Conservation (phyloP, 108 stramenopile genomes). For the Skeletonema menzelii region DNA sequence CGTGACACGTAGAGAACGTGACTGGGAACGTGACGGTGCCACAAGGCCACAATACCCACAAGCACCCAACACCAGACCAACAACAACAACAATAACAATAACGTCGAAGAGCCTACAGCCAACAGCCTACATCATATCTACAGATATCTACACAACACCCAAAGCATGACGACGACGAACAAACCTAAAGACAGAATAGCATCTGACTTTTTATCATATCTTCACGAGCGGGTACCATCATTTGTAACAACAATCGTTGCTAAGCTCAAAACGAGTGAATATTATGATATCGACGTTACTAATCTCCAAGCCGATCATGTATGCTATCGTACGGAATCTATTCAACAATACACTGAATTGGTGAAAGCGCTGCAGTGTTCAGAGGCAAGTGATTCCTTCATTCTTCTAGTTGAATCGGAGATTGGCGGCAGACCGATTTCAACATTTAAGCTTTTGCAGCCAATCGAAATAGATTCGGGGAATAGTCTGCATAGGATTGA, state of each 20-base stretch:
- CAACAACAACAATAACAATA: too few species aligned
- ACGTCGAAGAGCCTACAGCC: too few species aligned
- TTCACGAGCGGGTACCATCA: slow-evolving; percentile 28
- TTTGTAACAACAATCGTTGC: slow-evolving; percentile 30
- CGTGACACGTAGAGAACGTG: too few species aligned
- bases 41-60: too few species aligned
- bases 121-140: too few species aligned
- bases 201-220: slow-evolving; percentile 15
- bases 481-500: slow-evolving; percentile 1
- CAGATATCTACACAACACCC: too few species aligned
- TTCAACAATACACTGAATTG: slow-evolving; percentile 31
- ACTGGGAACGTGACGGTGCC: too few species aligned
- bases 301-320: slow-evolving; percentile 51
- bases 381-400: neutral
- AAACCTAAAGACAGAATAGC: neutral
- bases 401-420: slow-evolving; percentile 47
- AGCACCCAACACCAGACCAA: too few species aligned
- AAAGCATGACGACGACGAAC: neutral
- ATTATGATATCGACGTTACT: slow-evolving; percentile 26
- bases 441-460: slow-evolving; percentile 33
- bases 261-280: neutral
- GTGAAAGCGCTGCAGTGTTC: slow-evolving; percentile 11
- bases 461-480: slow-evolving; percentile 13
- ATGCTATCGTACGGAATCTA: slow-evolving; percentile 52
- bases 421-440: slow-evolving; percentile 58